Base-by-base conservation (phyloP, 345 rosid species). In the Passiflora organensis region DNA sequence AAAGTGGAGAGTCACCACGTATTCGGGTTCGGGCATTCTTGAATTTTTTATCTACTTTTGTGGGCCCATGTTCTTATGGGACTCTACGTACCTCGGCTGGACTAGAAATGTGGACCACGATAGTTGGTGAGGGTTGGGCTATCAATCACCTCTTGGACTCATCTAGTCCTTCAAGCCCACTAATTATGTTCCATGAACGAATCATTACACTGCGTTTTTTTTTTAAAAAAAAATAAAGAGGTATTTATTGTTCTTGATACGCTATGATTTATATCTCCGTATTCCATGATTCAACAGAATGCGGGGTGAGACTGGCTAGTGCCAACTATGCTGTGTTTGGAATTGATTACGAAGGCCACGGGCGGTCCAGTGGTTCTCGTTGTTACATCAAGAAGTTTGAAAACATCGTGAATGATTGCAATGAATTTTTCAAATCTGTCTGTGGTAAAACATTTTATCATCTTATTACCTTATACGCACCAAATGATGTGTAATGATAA, bases 301-400 rank as follows among this genome's bases (percentile, higher is more conserved):
- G 95, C 55, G 97, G 99, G 66, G 69, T 71, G 58, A 82, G 95
- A 70, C 70, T 91, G 24, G 89, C 99, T n/a, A 37, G 68, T 18
- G 89, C 87, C 0, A 78, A 83, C 19, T 86, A 81, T 45, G 97
- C 89, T 0, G 99, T 84, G 61, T 89, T 86, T 49, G 99, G 98
- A 46, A 73, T 91, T 45, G 96, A 91, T 63, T 85, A 91, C 19
- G 93, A 85, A 64, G 96, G 98, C 1, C 98, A 91, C 38, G 98
- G 98, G 15, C 82, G 78, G 37, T 91, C 98, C 39, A 67, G 59
- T 51, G 98, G 98, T 1, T 78, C 86, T 24, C 95, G 98, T 32
- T 91, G 98, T 41, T 91, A 91, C 69, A 91, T 91, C 67, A 91
- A 83, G 78, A 91, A 84, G 69, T 91, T 91, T 20, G 75, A 75